Conservation (phyloP, 805 yeast genomes). For the Suhomyces emberorum region DNA sequence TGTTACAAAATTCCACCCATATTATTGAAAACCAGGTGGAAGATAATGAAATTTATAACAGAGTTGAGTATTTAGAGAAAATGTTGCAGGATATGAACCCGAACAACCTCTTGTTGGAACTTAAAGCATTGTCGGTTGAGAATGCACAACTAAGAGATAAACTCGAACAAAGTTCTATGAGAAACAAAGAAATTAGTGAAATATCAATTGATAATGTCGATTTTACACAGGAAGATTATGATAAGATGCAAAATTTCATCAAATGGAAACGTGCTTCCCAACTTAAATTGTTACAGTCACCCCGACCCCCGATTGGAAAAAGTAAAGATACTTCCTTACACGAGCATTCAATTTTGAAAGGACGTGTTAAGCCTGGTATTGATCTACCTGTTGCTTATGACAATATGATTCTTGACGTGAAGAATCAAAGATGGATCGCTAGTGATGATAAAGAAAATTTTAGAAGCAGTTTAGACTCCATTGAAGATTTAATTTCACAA, state of each 20-base stretch:
- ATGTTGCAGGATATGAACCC: conserved; percentile 12
- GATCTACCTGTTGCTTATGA: conserved; percentile 34
- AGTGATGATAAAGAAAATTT: conserved; percentile 21
- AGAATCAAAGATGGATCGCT: conserved; percentile 20
- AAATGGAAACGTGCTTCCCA: conserved; percentile 40
- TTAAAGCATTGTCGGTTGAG: conserved; percentile 16
- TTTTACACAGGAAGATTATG: conserved; percentile 15
- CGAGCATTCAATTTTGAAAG: conserved; percentile 16
- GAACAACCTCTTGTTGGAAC: conserved; percentile 6
- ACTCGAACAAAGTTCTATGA: conserved; percentile 3
- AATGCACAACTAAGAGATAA: conserved; percentile 11
- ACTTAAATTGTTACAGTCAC: conserved; percentile 21
- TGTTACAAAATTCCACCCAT: conserved; percentile 9
- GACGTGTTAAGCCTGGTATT: conserved; percentile 34
- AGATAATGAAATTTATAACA: conserved; percentile 5
- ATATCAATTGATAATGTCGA: conserved; percentile 20
- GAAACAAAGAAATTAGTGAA: conserved; percentile 8
- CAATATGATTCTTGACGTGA: conserved; percentile 21
- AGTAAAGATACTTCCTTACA: conserved; percentile 8
- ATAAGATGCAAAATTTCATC: conserved; percentile 20
- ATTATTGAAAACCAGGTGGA: conserved; percentile 4
- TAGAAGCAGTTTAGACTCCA: conserved; percentile 33
- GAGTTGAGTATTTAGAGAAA: conserved; percentile 12
- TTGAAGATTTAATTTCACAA: conserved; percentile 31
- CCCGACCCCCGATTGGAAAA: conserved; percentile 7